Evolutionary conservation across 257 asterid genomes (phyloP).

Genomic region (Echites panduratus): DNA sequence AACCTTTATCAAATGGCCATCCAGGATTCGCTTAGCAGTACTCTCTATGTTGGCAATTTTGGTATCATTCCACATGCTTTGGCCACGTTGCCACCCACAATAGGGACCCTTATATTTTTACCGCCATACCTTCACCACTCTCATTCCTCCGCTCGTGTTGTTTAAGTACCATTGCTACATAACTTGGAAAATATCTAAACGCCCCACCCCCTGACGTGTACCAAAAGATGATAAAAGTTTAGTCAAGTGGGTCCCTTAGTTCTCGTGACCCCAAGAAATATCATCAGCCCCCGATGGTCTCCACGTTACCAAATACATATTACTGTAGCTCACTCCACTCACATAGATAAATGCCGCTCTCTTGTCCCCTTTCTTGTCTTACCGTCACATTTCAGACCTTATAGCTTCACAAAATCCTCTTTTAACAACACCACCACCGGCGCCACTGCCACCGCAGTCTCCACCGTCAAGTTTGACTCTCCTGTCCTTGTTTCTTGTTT

Average conservation of each 20-base stretch:
- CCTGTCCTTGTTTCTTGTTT: background rate
- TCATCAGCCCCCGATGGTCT: constrained; percentile 16
- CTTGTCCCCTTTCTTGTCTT: background rate
- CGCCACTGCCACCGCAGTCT: background rate
- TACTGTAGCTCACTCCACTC: constrained; percentile 19
- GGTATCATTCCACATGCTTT: constrained; percentile 1
- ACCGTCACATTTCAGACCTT: background rate
- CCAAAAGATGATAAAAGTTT: constrained; percentile 3
- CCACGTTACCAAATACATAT: constrained; percentile 25
- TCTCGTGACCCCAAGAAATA: constrained; percentile 19
- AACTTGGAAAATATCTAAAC: constrained; percentile 19
- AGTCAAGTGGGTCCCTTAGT: background rate
- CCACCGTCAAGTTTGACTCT: background rate
- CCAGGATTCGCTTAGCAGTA: background rate
- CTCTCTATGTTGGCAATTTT: constrained; percentile 9
- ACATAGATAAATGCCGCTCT: constrained; percentile 2
- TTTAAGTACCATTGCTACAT: background rate
- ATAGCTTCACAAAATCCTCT: constrained; percentile 15
- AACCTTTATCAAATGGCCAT: background rate
- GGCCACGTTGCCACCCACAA: constrained; percentile 12
- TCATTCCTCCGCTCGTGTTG: constrained; percentile 11
- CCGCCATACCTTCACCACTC: background rate
- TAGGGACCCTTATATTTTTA: constrained; percentile 9
- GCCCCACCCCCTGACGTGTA: constrained; percentile 15
- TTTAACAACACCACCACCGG: background rate